Evolutionary conservation across 1,284 basidiomycete species (phyloP), one percentile per base, ranked within the genome.

Genomic region (Ceratobasidium sp.): DNA sequence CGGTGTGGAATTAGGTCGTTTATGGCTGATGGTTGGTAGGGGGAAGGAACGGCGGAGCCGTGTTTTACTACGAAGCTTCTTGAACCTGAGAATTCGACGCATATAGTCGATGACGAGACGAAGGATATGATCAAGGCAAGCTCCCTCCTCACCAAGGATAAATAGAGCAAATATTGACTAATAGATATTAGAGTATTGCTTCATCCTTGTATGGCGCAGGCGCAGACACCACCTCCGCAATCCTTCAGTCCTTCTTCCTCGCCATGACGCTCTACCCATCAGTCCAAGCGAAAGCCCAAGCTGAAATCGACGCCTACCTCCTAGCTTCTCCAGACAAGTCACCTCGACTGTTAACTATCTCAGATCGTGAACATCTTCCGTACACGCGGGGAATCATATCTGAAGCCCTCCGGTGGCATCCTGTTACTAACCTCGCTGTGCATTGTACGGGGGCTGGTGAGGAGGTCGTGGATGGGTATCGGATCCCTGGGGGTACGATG

Each of bases 201-300:
- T 68, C 66, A 1, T 15, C 44, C 26, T 26, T 70, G 33, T 70
- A 70, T n/a, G 68, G 50, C 28, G 68, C 48, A 7, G 52, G 52
- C 4, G 68, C 28, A 42, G 81, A 81, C 69, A 81, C 81, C 7
- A 80, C 80, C 12, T 71, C 70, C 33, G 67, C 76, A 52, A 74
- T 78, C 44, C 71, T 82, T 9, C 75, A 80, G 20, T 81, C 79
- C 13, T 81, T 81, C 46, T 78, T 83, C 77, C 78, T 83, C 50
- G 83, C 83, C 1, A 83, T 86, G 82, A 69, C 82, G 3, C 79
- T 82, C 12, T 81, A 84, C 77, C 86, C 85, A 0, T 83, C 85
- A 5, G 82, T 84, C 3, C 85, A 85, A 73, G 80, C 66, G 17
- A 82, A 79, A 23, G 85, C 84, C 6, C 84, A 84, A 67, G 82